Evolutionary conservation across 257 asterid genomes (phyloP), one percentile per base, ranked within the genome.

Genomic region (Solanum clarkiae): DNA sequence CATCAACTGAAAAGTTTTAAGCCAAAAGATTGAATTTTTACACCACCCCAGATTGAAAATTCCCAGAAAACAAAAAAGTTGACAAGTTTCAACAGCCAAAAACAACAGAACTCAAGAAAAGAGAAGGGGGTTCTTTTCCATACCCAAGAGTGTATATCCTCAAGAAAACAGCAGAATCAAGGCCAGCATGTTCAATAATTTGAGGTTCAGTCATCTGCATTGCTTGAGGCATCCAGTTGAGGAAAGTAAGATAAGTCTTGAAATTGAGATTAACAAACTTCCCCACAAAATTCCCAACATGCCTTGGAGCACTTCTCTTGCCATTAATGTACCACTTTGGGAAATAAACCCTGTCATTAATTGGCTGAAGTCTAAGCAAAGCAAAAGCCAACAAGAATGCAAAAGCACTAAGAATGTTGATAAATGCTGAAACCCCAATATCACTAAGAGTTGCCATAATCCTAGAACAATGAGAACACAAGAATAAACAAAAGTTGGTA

Each of bases 221-320:
- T 84, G 99, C 98, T 86, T 94, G 96, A 84, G 99, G 98, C 98
- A 97, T 97, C 99, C 99, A 97, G 83, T 94, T 97, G 8, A 97
- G 94, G 62, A 97, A 97, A 85, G 98, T 93, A 82, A 95, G 89
- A 80, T 97, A 97, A 89, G 98, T 95, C 90, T 57, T 87, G 85
- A 93, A 85, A 90, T 97, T 85, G 53, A 95, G 94, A 89, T 94
- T 94, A 85, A 95, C 97, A 84, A 92, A 91, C 85, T 89, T 95
- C 18, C 96, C 97, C 79, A 95, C 96, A 62, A 92, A 93, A 47
- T 96, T 93, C 7, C 97, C 96, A 90, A 89, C 90, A 42, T 87
- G 63, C 88, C 91, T 88, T 4, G 97, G 97, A 82, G 90, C 89
- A 6, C 89, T 93, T 89, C 99, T 92, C 90, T 91, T 94, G 80